These are phyloP conservation scores for Sporothrix schenckii DNA, from an alignment of 2,329 filamentous ascomycete species.

Conservation along the genomic window DNA sequence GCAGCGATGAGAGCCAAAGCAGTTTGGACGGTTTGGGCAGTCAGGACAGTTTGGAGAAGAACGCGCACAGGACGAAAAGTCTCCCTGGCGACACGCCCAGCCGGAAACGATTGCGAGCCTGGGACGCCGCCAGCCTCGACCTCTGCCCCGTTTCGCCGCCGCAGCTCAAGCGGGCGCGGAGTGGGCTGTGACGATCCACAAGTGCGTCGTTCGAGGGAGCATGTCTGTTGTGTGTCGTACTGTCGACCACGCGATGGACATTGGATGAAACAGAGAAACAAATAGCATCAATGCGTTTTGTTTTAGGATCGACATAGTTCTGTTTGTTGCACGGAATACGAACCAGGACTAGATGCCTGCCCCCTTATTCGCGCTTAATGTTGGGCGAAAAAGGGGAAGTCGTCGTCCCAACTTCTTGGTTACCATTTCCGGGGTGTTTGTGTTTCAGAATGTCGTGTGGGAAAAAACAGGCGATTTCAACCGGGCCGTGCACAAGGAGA, in stretches of 20 bases:
- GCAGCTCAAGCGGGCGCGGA: constrained; percentile 31
- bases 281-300: constrained; percentile 10
- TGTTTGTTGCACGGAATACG: neutral
- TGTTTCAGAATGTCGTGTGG: neutral
- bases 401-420: constrained; percentile 18
- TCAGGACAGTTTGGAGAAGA: neutral
- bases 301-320: neutral
- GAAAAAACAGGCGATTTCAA: neutral
- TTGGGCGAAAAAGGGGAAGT: neutral
- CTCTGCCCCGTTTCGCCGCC: constrained; percentile 32
- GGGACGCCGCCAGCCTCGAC: neutral
- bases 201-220: too few species aligned
- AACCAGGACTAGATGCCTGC: neutral
- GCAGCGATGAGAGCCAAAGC: constrained; percentile 13
- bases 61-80: neutral
- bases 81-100: constrained; percentile 11
- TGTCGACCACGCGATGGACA: too few species aligned
- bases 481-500: neutral
- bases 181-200: neutral
- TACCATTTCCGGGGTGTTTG: neutral
- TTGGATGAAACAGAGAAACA: constrained; percentile 19
- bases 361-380: neutral
- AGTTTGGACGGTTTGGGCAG: neutral
- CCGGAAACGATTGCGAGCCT: neutral
- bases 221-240: too few species aligned